phyloP scores from a whole-genome alignment of 139 green algal genomes.

The Auxenochlorella pyrenoidosa region DNA sequence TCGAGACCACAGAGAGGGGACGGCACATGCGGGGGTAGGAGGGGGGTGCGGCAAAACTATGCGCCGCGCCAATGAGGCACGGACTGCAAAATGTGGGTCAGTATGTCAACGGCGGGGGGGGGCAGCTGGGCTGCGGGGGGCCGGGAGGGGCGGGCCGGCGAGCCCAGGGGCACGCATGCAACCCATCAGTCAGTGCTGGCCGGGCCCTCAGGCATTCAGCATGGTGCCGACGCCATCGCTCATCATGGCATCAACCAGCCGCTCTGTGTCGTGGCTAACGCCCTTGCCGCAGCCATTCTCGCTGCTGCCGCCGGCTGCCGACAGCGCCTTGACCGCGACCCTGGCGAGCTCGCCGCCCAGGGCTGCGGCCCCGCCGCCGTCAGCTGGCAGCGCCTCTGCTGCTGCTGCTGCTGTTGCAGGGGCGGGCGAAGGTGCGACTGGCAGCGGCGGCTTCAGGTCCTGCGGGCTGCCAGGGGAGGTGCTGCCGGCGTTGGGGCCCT shows the following conservation, averaged over 20 bases:
- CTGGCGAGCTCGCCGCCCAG: not conserved
- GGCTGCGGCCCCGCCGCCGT: not conserved
- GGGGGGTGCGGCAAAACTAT: too few relatives aligned
- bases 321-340: not conserved
- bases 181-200: too few relatives aligned
- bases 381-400: not conserved
- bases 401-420: not conserved
- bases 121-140: too few relatives aligned
- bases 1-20: too few relatives aligned
- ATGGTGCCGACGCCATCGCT: slow-evolving; percentile 21
- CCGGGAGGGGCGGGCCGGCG: too few relatives aligned
- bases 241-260: slow-evolving; percentile 29
- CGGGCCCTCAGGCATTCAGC: not conserved
- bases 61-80: too few relatives aligned
- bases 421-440: not conserved
- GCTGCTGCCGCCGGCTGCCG: slow-evolving; percentile 2
- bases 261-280: slow-evolving; percentile 25
- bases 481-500: not conserved
- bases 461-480: slow-evolving; percentile 7
- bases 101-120: too few relatives aligned
- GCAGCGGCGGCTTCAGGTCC: not conserved
- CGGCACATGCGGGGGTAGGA: too few relatives aligned
- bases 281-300: not conserved
- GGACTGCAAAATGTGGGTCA: too few relatives aligned
- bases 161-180: too few relatives aligned